Evolutionary conservation across 495 filamentous ascomycete genomes (phyloP).

Genomic region (Aspergillus campestris): DNA sequence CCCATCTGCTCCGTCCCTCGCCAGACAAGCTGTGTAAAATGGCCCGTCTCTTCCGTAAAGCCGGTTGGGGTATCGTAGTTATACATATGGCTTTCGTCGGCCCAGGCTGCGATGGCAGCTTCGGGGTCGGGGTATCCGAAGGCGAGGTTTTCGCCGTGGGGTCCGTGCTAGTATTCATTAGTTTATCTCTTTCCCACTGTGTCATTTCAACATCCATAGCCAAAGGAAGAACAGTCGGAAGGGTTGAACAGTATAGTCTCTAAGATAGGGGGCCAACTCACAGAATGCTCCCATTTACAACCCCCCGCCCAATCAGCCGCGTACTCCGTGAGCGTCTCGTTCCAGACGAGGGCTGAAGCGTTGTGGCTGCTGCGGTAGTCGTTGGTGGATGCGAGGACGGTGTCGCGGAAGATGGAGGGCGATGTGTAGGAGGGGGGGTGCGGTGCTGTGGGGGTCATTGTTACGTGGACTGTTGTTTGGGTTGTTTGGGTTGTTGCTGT

Average conservation of each 20-base stretch:
- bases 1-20: slow-evolving; percentile 59
- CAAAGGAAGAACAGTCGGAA: no score
- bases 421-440: slow-evolving; percentile 41
- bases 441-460: slow-evolving; percentile 18
- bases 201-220: no score
- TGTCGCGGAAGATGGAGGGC: slow-evolving; percentile 40
- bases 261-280: neutral
- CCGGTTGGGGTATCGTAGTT: slow-evolving; percentile 45
- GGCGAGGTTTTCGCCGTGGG: slow-evolving; percentile 74
- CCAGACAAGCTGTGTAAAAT: slow-evolving; percentile 85
- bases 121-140: slow-evolving; percentile 54
- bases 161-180: slow-evolving; percentile 41
- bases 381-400: slow-evolving; percentile 60
- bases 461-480: slow-evolving; percentile 15
- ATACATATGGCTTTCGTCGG: slow-evolving; percentile 51
- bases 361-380: slow-evolving; percentile 57
- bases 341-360: slow-evolving; percentile 55
- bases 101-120: slow-evolving; percentile 58
- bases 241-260: neutral
- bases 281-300: slow-evolving; percentile 58
- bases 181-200: no score
- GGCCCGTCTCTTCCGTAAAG: slow-evolving; percentile 61
- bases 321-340: slow-evolving; percentile 49
- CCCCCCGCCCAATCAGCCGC: slow-evolving; percentile 42
- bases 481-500: slow-evolving; percentile 7